Evolutionary conservation across 1,139 yeast species (phyloP).

Genomic region (Debaryomycetaceae sp.): DNA sequence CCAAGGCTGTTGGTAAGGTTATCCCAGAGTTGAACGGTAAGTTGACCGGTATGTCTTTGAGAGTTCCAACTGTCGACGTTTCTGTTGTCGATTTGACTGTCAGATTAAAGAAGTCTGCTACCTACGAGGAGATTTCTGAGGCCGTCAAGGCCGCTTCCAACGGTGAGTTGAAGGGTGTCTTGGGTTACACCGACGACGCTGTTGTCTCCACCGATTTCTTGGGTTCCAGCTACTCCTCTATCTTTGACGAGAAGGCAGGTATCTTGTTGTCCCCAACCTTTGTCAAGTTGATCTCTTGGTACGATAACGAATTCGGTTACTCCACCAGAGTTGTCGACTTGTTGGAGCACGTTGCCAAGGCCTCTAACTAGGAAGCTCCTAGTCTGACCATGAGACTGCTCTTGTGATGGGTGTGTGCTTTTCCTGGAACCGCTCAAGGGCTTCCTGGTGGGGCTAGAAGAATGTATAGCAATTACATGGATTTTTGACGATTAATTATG

Average conservation of each 20-base stretch:
- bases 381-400: neutral
- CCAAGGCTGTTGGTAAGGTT: slow-evolving; percentile 90
- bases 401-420: neutral
- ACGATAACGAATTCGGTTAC: slow-evolving; percentile 91
- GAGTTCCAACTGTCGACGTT: slow-evolving; percentile 86
- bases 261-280: slow-evolving; percentile 77
- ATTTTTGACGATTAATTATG: neutral
- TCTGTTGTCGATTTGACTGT: slow-evolving; percentile 54
- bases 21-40: slow-evolving; percentile 85
- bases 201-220: slow-evolving; percentile 85
- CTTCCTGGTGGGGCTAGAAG: neutral
- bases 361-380: slow-evolving; percentile 12
- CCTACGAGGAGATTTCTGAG: slow-evolving; percentile 73
- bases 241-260: slow-evolving; percentile 85
- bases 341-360: slow-evolving; percentile 68
- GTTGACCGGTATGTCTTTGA: slow-evolving; percentile 84
- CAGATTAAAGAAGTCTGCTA: slow-evolving; percentile 64
- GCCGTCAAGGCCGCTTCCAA: slow-evolving; percentile 69
- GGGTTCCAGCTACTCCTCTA: slow-evolving; percentile 73
- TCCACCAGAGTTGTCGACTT: slow-evolving; percentile 89
- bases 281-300: slow-evolving; percentile 85
- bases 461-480: neutral
- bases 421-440: neutral
- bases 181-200: slow-evolving; percentile 84
- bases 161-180: slow-evolving; percentile 68